Evolutionary conservation across 345 rosid genomes (phyloP).

Genomic region (Raphanus sativus): DNA sequence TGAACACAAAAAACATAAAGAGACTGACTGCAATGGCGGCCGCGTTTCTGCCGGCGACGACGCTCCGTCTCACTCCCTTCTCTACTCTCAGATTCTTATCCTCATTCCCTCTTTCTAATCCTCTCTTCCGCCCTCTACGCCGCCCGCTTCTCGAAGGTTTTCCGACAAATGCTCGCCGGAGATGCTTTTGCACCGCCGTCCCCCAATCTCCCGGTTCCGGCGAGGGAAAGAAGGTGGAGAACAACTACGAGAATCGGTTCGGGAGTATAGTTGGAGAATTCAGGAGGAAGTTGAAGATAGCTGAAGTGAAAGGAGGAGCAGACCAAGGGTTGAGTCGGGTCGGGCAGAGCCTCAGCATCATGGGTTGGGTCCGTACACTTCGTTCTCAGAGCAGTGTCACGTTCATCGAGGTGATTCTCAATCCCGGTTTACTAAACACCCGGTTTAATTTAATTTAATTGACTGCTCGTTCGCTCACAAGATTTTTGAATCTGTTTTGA

Average conservation of each 20-base stretch:
- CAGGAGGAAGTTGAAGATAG: conserved; percentile 69
- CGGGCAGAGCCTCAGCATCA: conserved; percentile 58
- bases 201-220: conserved; percentile 28
- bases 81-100: conserved; percentile 39
- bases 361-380: conserved; percentile 95
- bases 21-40: conserved; percentile 4
- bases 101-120: neutral
- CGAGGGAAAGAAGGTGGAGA: conserved; percentile 17
- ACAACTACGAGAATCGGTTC: neutral
- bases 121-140: conserved; percentile 11
- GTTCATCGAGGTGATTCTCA: conserved; percentile 64
- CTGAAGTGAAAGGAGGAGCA: conserved; percentile 72
- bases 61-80: conserved; percentile 34
- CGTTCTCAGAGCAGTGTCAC: conserved; percentile 86
- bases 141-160: neutral
- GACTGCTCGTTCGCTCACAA: neutral
- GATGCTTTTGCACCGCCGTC: conserved; percentile 34
- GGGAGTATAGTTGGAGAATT: conserved; percentile 52
- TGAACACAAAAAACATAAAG: neutral
- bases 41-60: conserved; percentile 35
- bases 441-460: neutral
- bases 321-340: conserved; percentile 64
- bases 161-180: conserved; percentile 31
- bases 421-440: neutral
- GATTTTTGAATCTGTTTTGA: neutral